Evolutionary conservation across 225 moss, liverwort and hornwort genomes (phyloP).

Genomic region (Asterella californica): DNA sequence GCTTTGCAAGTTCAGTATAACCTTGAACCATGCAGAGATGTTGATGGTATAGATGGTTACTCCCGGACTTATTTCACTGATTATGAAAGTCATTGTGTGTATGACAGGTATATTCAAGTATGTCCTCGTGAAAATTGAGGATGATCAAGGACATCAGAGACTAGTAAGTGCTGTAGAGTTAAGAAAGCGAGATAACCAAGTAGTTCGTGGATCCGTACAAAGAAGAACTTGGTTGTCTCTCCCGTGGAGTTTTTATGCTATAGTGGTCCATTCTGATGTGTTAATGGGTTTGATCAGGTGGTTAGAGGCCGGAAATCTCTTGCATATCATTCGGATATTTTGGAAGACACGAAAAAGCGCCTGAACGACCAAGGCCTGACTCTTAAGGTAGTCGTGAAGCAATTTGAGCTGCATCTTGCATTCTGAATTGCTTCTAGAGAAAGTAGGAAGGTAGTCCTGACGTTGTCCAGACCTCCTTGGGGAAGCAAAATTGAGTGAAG

Average conservation of each 20-base stretch:
- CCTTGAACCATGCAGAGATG: too few relatives aligned
- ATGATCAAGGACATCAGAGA: constrained; percentile 57
- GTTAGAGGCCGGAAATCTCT: constrained; percentile 59
- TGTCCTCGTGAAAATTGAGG: constrained; percentile 59
- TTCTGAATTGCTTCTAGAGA: not conserved
- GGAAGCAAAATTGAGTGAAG: not conserved
- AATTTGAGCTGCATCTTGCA: not conserved
- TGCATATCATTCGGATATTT: constrained; percentile 72
- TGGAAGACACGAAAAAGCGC: constrained; percentile 48
- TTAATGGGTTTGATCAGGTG: constrained; percentile 38
- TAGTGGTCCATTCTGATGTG: not conserved
- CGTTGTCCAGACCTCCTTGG: not conserved
- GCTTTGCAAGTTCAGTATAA: not conserved
- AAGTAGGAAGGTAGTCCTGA: not conserved
- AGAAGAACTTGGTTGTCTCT: not conserved
- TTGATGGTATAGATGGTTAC: not conserved
- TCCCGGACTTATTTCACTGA: not conserved
- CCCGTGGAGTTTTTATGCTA: not conserved
- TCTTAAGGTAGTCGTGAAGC: constrained; percentile 48
- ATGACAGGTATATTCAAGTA: constrained; percentile 80
- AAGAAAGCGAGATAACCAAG: not conserved
- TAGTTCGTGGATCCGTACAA: not conserved
- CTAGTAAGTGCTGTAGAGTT: constrained; percentile 40
- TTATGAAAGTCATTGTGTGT: not conserved
- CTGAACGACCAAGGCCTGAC: constrained; percentile 30